Evolutionary conservation across 192 early-diverging fungal species (phyloP).

Genomic region (Podila epicladia): DNA sequence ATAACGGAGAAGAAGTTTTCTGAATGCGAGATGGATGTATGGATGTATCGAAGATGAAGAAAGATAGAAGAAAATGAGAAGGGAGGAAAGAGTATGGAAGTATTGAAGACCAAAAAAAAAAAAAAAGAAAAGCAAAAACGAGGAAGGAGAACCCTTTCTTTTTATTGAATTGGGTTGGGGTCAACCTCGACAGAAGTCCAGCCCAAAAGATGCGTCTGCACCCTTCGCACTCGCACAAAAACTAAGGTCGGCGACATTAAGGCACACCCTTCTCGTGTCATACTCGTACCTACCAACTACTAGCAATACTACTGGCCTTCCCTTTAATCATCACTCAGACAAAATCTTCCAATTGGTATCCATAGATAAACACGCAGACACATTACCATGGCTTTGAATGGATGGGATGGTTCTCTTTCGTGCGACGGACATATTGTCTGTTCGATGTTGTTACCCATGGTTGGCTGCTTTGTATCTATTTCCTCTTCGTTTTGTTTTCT

Average conservation of each 20-base stretch:
- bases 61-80: not conserved
- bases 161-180: not conserved
- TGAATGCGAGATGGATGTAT: not conserved
- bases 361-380: too few relatives aligned
- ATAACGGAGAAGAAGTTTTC: not conserved
- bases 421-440: not conserved
- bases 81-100: slow-evolving; percentile 18
- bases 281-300: too few relatives aligned
- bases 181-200: not conserved
- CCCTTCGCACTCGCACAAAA: too few relatives aligned
- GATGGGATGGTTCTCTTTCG: not conserved
- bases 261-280: too few relatives aligned
- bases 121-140: slow-evolving; percentile 25
- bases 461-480: not conserved
- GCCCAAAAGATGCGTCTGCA: too few relatives aligned
- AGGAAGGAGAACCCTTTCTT: slow-evolving; percentile 3
- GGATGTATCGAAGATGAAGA: not conserved
- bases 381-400: not conserved
- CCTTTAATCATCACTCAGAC: too few relatives aligned
- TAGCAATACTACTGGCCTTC: too few relatives aligned
- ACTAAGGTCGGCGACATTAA: too few relatives aligned
- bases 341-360: too few relatives aligned
- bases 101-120: slow-evolving; percentile 1
- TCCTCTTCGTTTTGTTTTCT: not conserved
- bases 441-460: not conserved